phyloP scores from a whole-genome alignment of 352 stramenopile species.

The Discostella stelligera region DNA sequence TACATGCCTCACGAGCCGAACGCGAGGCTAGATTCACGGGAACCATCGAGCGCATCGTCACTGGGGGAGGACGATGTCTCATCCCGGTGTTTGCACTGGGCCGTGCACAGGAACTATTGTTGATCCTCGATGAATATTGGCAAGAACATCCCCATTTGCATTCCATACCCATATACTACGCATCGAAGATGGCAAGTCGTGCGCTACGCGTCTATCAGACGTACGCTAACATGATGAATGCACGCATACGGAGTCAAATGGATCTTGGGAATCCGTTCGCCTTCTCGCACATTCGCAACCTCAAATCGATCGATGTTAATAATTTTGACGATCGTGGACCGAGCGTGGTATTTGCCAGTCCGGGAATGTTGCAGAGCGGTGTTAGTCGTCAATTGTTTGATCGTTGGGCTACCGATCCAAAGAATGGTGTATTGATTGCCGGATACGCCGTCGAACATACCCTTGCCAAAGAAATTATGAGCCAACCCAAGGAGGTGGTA shows the following conservation, averaged over 20 bases:
- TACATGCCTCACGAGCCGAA: conserved; percentile 94
- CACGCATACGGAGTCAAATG: conserved; percentile 91
- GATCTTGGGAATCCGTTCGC: conserved; percentile 97
- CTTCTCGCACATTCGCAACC: conserved; percentile 95
- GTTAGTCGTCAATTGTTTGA: conserved; percentile 97
- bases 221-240: conserved; percentile 99
- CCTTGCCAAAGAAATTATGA: conserved; percentile 95
- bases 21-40: conserved; percentile 95
- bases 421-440: conserved; percentile 98
- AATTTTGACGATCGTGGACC: conserved; percentile 96
- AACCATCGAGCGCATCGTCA: conserved; percentile 94
- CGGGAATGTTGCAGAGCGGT: conserved; percentile 98
- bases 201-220: conserved; percentile 98
- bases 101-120: conserved; percentile 96
- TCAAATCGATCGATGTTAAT: conserved; percentile 92
- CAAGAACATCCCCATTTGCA: conserved; percentile 89
- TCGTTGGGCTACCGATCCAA: conserved; percentile 95
- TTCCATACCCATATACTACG: conserved; percentile 98
- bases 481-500: conserved; percentile 92
- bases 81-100: conserved; percentile 98
- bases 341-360: conserved; percentile 98
- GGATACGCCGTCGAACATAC: conserved; percentile 99
- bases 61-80: conserved; percentile 93
- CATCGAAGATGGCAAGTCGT: conserved; percentile 93
- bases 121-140: conserved; percentile 99